These are phyloP conservation scores for Lobosporangium transversale DNA, from an alignment of 192 early-diverging fungal genomes.

Conservation along the genomic window DNA sequence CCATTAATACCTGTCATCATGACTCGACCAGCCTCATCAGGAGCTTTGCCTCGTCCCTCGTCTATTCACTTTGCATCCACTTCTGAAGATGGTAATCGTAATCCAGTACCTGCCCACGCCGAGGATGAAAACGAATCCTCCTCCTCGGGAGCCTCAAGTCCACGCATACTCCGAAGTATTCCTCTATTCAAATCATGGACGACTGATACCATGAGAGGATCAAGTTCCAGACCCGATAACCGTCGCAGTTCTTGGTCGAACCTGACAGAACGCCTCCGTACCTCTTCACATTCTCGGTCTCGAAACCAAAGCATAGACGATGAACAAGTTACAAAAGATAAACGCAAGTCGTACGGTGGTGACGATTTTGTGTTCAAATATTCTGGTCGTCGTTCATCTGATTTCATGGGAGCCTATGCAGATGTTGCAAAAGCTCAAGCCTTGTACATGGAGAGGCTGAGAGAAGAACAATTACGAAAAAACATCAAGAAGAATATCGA, in stretches of 20 bases:
- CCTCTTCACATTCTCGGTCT: constrained; percentile 11
- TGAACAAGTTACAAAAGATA: neutral
- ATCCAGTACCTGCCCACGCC: neutral
- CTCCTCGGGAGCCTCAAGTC: constrained; percentile 3
- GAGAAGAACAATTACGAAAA: constrained; percentile 11
- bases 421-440: constrained; percentile 9
- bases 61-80: neutral
- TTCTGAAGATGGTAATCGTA: neutral
- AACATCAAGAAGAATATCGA: constrained; percentile 22
- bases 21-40: too few relatives aligned
- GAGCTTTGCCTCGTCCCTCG: constrained; percentile 3
- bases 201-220: constrained; percentile 8
- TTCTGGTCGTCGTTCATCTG: constrained; percentile 3
- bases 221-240: too few relatives aligned
- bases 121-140: neutral
- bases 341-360: constrained; percentile 10
- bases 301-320: neutral
- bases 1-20: neutral
- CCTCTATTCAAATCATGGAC: neutral
- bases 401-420: constrained; percentile 19
- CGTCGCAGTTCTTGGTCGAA: constrained; percentile 12
- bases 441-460: constrained; percentile 22
- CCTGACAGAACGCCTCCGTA: constrained; percentile 25
- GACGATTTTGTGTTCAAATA: constrained; percentile 15
- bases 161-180: too few relatives aligned